These are phyloP conservation scores for Epichloe glyceriae DNA, from an alignment of 2,329 filamentous ascomycete species.

Conservation along the genomic window DNA sequence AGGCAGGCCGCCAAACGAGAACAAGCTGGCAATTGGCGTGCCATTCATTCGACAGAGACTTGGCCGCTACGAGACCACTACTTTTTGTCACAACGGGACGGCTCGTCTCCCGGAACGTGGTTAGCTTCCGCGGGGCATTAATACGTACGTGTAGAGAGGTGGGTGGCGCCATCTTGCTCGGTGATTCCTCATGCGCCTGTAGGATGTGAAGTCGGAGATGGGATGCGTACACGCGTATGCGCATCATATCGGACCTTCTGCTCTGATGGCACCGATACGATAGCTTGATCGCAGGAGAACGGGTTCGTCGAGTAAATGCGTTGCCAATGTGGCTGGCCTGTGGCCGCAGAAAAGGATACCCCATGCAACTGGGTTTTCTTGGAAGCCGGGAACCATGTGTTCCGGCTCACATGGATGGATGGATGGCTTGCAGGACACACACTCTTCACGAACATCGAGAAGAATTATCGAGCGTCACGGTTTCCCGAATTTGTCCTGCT, in stretches of 20 bases:
- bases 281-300: neutral
- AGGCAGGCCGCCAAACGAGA: no score
- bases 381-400: no score
- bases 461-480: neutral
- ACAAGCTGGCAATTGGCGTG: neutral
- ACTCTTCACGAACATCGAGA: neutral
- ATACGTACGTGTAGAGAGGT: neutral
- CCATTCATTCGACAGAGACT: neutral
- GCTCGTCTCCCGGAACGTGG: conserved; percentile 3
- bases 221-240: neutral
- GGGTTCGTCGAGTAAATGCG: neutral
- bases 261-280: neutral
- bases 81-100: neutral
- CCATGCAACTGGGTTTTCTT: no score
- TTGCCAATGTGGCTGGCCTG: neutral
- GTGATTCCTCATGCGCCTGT: neutral
- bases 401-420: no score
- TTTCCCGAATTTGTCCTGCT: neutral
- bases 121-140: conserved; percentile 1
- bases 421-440: neutral
- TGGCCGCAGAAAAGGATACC: no score
- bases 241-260: neutral
- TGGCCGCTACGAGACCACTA: neutral
- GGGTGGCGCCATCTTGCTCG: neutral
- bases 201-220: neutral